A percentile compares a stretch with the other conserved stretches of the same genome.
phyloP scores from a whole-genome alignment of 108 stramenopile species.

The Schizochytrium sp. region DNA sequence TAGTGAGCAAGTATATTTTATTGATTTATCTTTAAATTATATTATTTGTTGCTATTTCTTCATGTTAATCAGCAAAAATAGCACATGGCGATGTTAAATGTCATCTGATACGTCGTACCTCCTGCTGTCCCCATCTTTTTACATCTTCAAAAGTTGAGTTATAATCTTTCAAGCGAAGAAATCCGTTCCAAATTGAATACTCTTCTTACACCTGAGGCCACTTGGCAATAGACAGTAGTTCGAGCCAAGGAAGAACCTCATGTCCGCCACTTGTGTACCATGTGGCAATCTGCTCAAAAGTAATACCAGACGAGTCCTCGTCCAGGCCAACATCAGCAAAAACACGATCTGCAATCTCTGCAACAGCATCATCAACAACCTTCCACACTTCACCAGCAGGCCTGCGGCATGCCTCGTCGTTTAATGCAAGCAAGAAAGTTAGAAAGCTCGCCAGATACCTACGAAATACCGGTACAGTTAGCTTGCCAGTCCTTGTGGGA shows the following conservation, averaged over 20 bases:
- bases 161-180: too few relatives aligned
- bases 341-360: background rate
- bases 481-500: background rate
- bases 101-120: too few relatives aligned
- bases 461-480: background rate
- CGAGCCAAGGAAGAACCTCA: slow-evolving; percentile 31
- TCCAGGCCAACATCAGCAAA: background rate
- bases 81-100: too few relatives aligned
- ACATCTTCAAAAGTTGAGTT: too few relatives aligned
- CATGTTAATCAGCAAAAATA: too few relatives aligned
- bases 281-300: slow-evolving; percentile 1
- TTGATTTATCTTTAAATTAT: too few relatives aligned
- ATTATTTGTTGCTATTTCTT: too few relatives aligned
- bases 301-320: background rate
- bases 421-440: slow-evolving; percentile 27
- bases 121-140: too few relatives aligned
- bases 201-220: background rate
- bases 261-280: slow-evolving; percentile 13
- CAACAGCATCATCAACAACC: slow-evolving; percentile 3
- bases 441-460: background rate
- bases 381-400: slow-evolving; percentile 33
- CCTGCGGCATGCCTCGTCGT: slow-evolving; percentile 21
- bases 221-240: background rate
- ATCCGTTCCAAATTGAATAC: too few relatives aligned
- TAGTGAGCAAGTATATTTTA: too few relatives aligned